Conservation (phyloP, 768 basidiomycete genomes). For the Lentinus brumalis region DNA sequence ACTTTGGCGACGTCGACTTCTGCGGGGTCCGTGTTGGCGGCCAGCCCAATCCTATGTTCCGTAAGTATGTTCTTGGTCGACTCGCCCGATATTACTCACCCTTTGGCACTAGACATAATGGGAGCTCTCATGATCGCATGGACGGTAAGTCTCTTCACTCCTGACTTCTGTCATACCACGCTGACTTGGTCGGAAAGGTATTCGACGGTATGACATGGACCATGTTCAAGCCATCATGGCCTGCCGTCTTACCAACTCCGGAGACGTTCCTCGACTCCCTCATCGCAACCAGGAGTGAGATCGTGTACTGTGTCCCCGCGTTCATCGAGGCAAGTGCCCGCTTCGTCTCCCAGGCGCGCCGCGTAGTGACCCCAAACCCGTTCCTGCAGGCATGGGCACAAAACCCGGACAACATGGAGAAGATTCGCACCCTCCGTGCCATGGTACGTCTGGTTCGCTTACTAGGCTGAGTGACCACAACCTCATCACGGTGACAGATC, state of each 20-base stretch:
- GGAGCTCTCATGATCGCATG: constrained; percentile 8
- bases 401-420: constrained; percentile 8
- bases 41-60: constrained; percentile 29
- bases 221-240: constrained; percentile 25
- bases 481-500: constrained; percentile 21
- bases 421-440: constrained; percentile 8
- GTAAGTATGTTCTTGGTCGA: constrained; percentile 11
- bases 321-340: constrained; percentile 28
- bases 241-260: constrained; percentile 26
- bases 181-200: background rate
- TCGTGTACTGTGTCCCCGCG: constrained; percentile 25
- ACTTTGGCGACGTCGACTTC: constrained; percentile 20
- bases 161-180: background rate
- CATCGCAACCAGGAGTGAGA: constrained; percentile 9
- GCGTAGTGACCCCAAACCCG: background rate
- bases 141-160: background rate
- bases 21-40: constrained; percentile 15
- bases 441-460: background rate
- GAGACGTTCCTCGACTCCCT: constrained; percentile 19
- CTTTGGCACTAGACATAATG: constrained; percentile 6
- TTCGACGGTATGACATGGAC: constrained; percentile 20
- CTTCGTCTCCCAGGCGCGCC: background rate
- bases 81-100: background rate
- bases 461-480: too few species aligned
- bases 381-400: constrained; percentile 24